Base-by-base conservation (phyloP, 2,329 filamentous ascomycete species). In the Talaromyces atroroseus region DNA sequence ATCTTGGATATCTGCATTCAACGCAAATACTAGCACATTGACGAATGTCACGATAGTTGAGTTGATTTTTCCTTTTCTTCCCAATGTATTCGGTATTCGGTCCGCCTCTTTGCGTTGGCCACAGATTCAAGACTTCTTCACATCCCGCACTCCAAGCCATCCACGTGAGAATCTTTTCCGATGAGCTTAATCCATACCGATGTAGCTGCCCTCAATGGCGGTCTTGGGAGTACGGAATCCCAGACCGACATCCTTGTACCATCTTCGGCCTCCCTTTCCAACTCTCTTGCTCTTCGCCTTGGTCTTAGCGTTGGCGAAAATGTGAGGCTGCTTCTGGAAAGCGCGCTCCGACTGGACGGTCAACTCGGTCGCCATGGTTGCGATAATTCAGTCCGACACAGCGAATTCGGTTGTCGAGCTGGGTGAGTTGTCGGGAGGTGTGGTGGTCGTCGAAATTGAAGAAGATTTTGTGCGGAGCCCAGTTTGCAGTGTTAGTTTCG, bases 321-420 rank as follows among this genome's bases (percentile, higher is more conserved):
- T 96, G 82, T 99, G 94, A 79, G 94, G 94, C 86, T 99, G 92
- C 88, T 99, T 99, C 82, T 97, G 94, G 90, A 89, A 99, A 85
- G 94, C 94, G 84, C 94, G 92, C 88, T 99, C 94, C 78, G 90
- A 95, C 88, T 99, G 94, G 81, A 99, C 94, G 79, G 91, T 95
- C 83, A 96, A 85, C 85, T 96, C 91, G 85, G 91, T 96, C 78
- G 91, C 91, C 91, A 95, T 96, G 79, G 77, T 85, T 82, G 80
- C 80, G 79, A 74, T 69, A 74, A 74, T 75, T 77, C 75, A 77
- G 68, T 69, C 68, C 70, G 71, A 74, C 71, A 61, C 61, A 60
- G 66, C 65, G 70, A 71, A 54, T 32, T 54, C 21, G 34, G 52
- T 38, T 50, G 54, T 51, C 54, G 54, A 56, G 54, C 48, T 50